Conservation (phyloP, 2,329 filamentous ascomycete genomes). For the Aotearoamyces nothofagi region DNA sequence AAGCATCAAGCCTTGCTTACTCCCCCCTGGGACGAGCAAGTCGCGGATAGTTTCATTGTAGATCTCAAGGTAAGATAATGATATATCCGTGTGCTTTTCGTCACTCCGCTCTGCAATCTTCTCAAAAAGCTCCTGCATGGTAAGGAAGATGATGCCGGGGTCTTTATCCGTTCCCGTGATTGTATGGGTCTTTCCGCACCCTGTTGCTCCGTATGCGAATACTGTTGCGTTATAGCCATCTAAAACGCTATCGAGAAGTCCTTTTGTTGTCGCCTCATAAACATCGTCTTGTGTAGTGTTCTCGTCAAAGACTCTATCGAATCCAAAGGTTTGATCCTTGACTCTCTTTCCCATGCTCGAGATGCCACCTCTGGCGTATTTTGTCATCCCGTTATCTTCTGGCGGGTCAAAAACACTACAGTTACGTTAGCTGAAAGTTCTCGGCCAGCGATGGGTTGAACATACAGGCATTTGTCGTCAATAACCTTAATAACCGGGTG, state of each 20-base stretch:
- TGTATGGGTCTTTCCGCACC: slow-evolving; percentile 96
- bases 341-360: slow-evolving; percentile 71
- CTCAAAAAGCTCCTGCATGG: slow-evolving; percentile 98
- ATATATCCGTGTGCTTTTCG: slow-evolving; percentile 80
- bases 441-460: no score
- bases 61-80: slow-evolving; percentile 91
- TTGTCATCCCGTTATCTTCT: slow-evolving; percentile 83
- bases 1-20: slow-evolving; percentile 70
- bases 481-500: slow-evolving; percentile 89
- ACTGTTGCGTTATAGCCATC: slow-evolving; percentile 98
- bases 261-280: slow-evolving; percentile 83
- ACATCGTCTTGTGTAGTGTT: slow-evolving; percentile 85
- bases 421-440: no score
- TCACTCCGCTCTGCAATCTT: slow-evolving; percentile 75
- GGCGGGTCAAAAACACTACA: slow-evolving; percentile 88
- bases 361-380: slow-evolving; percentile 69
- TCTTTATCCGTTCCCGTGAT: slow-evolving; percentile 86
- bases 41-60: slow-evolving; percentile 99
- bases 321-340: slow-evolving; percentile 95
- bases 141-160: slow-evolving; percentile 95
- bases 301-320: slow-evolving; percentile 94
- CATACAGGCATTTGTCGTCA: slow-evolving; percentile 90
- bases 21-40: slow-evolving; percentile 70
- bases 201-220: slow-evolving; percentile 94
- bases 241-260: slow-evolving; percentile 82